These are phyloP conservation scores for Zalerion maritima DNA, from an alignment of 495 filamentous ascomycete genomes.

Conservation along the genomic window DNA sequence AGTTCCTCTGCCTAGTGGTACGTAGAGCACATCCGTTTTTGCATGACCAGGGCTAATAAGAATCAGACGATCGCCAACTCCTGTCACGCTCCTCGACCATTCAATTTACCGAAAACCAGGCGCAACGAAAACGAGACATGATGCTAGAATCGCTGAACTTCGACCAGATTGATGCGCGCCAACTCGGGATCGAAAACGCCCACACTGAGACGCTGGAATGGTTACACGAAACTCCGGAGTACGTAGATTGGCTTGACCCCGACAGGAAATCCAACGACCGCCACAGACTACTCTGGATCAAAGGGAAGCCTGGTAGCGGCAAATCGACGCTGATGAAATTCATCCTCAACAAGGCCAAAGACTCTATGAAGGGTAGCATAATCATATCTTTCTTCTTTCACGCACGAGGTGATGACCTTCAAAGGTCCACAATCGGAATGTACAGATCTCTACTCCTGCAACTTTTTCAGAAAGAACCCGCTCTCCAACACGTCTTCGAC, in stretches of 20 bases:
- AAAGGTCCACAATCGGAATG: conserved; percentile 35
- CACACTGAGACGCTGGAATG: conserved; percentile 34
- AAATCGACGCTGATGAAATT: conserved; percentile 41
- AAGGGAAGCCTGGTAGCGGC: conserved; percentile 39
- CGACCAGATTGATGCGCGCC: conserved; percentile 23
- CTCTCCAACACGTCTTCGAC: conserved; percentile 13
- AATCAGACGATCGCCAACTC: too few relatives aligned
- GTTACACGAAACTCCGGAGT: conserved; percentile 28
- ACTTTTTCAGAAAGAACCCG: conserved; percentile 8
- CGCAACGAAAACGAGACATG: conserved; percentile 5
- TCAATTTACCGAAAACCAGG: too few relatives aligned
- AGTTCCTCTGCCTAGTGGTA: too few relatives aligned
- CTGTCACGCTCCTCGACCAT: too few relatives aligned
- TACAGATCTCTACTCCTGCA: conserved; percentile 23
- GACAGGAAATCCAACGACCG: conserved; percentile 20
- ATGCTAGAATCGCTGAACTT: conserved; percentile 22
- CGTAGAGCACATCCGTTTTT: too few relatives aligned
- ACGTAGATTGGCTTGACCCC: conserved; percentile 31
- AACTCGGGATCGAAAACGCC: conserved; percentile 20
- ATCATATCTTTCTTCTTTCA: conserved; percentile 36
- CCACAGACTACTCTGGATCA: conserved; percentile 42
- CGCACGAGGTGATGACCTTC: conserved; percentile 28
- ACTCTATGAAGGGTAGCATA: conserved; percentile 3
- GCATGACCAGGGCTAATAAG: too few relatives aligned
- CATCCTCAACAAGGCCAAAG: conserved; percentile 4